Conservation (phyloP, 2,329 filamentous ascomycete genomes). For the Arthrobotrys megalospora region DNA sequence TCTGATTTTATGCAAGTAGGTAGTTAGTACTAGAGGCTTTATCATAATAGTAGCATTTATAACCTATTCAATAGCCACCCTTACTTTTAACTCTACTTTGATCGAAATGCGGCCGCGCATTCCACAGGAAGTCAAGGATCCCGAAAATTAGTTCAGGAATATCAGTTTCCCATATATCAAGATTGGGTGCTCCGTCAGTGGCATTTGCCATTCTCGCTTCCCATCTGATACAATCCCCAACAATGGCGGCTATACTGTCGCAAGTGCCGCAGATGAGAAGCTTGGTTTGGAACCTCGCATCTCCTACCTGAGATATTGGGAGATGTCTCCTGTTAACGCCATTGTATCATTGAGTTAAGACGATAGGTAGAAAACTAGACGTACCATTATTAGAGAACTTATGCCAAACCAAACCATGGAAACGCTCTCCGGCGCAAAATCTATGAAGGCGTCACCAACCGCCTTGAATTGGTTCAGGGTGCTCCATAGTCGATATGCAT, state of each 20-base stretch:
- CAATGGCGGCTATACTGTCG: conserved; percentile 37
- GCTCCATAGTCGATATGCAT: conserved; percentile 17
- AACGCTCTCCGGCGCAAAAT: conserved; percentile 28
- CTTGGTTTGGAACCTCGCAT: conserved; percentile 35
- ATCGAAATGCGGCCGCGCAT: conserved; percentile 35
- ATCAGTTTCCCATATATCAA: conserved; percentile 46
- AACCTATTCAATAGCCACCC: no score
- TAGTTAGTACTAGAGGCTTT: no score
- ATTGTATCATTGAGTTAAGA: not conserved
- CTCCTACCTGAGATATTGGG: conserved; percentile 24
- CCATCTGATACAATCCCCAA: conserved; percentile 40
- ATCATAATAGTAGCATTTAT: no score
- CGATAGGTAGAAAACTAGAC: not conserved
- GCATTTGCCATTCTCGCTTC: conserved; percentile 13
- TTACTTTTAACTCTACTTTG: conserved; percentile 34
- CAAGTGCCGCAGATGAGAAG: conserved; percentile 44
- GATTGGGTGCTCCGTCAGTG: conserved; percentile 1
- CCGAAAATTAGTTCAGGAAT: conserved; percentile 30
- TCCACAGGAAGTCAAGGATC: conserved; percentile 42
- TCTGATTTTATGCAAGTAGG: no score
- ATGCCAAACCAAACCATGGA: conserved; percentile 35
- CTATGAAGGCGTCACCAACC: conserved; percentile 18
- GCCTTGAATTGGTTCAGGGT: conserved; percentile 28
- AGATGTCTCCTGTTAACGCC: not conserved
- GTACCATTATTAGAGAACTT: conserved; percentile 19